These are phyloP conservation scores for Syzygium grande DNA, from an alignment of 345 rosid genomes.

Conservation along the genomic window DNA sequence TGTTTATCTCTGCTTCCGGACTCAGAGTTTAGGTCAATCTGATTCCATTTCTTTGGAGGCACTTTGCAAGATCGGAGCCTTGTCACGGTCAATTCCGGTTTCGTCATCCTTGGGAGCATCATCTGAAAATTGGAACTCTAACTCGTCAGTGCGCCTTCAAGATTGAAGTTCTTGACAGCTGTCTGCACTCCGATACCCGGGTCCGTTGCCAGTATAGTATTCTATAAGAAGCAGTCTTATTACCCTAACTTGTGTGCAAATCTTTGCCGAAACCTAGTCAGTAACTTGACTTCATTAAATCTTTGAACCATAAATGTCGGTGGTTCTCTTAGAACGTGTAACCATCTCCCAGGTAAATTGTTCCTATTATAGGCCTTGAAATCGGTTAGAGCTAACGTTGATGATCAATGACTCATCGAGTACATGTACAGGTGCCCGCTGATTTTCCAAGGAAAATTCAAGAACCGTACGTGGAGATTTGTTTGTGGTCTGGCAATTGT, in stretches of 20 bases:
- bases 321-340: not conserved
- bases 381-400: not conserved
- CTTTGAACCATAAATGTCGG: not conserved
- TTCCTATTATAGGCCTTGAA: not conserved
- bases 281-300: not conserved
- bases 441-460: slow-evolving; percentile 10
- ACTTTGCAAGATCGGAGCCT: slow-evolving; percentile 46
- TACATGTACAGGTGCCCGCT: slow-evolving; percentile 6
- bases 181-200: slow-evolving; percentile 5
- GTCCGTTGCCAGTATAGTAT: not conserved
- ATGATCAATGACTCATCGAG: not conserved
- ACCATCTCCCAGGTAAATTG: not conserved
- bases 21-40: not conserved
- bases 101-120: slow-evolving; percentile 36
- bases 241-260: not conserved
- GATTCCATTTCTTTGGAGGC: slow-evolving; percentile 12
- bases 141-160: slow-evolving; percentile 27
- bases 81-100: slow-evolving; percentile 32
- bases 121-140: slow-evolving; percentile 24
- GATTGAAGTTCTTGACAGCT: slow-evolving; percentile 27
- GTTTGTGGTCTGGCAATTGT: slow-evolving; percentile 20
- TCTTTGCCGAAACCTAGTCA: not conserved
- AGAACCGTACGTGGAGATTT: slow-evolving; percentile 13
- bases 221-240: not conserved
- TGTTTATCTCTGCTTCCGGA: not conserved